Evolutionary conservation across 2,329 filamentous ascomycete species (phyloP).

Genomic region (Xylaria sp.): DNA sequence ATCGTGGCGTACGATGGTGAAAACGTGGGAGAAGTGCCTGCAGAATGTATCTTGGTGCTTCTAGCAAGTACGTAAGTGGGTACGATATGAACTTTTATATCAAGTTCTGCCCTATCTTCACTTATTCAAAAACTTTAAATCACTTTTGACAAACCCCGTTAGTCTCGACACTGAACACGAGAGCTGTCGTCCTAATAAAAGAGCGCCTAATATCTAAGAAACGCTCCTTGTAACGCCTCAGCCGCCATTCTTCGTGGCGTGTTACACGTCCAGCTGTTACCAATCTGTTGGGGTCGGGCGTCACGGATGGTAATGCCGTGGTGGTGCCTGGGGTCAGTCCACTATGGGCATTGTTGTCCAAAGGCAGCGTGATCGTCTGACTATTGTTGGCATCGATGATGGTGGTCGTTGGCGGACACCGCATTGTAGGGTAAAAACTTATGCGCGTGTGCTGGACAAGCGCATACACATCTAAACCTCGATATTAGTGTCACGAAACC

Average conservation of each 20-base stretch:
- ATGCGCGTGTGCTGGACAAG: not conserved
- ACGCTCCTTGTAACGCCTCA: conserved; percentile 65
- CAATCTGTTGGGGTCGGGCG: conserved; percentile 57
- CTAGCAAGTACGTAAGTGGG: conserved; percentile 53
- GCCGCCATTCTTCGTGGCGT: conserved; percentile 61
- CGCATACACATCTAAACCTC: not conserved
- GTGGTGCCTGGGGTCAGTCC: conserved; percentile 62
- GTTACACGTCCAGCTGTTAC: conserved; percentile 43
- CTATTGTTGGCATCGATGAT: conserved; percentile 60
- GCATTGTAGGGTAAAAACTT: not conserved
- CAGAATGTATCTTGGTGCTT: conserved; percentile 46
- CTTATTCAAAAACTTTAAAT: not conserved
- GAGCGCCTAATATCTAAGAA: conserved; percentile 62
- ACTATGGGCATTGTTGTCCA: conserved; percentile 52
- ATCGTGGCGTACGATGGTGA: conserved; percentile 23
- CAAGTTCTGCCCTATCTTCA: conserved; percentile 41
- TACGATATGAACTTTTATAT: conserved; percentile 62
- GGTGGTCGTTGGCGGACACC: conserved; percentile 46
- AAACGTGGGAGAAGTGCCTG: conserved; percentile 10
- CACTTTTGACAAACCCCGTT: not conserved
- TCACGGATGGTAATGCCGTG: conserved; percentile 64
- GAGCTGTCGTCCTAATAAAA: conserved; percentile 47
- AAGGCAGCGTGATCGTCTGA: conserved; percentile 51
- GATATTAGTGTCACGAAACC: not conserved
- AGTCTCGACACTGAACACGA: not conserved